phyloP scores from a whole-genome alignment of 768 basidiomycete species.

The Paxillus rubicundulus region DNA sequence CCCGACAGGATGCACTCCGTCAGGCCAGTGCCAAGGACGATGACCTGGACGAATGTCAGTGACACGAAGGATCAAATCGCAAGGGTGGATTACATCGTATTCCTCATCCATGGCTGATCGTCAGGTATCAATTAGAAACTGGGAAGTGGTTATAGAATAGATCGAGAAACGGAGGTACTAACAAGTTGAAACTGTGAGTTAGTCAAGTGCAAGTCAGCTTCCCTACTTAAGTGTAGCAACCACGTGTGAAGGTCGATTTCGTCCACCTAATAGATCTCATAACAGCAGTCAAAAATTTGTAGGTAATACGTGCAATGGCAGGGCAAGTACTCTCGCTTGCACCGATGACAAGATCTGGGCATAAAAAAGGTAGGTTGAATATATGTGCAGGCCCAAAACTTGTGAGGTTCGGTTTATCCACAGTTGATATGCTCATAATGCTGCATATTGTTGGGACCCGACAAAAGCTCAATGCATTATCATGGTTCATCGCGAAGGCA shows the following conservation, averaged over 20 bases:
- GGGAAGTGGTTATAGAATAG: conserved; percentile 10
- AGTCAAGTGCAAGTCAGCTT: conserved; percentile 12
- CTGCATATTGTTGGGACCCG: no score
- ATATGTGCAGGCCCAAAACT: neutral
- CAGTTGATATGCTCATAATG: no score
- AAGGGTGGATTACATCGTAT: conserved; percentile 71
- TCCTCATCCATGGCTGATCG: conserved; percentile 88
- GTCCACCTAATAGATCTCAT: neutral
- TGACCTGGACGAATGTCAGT: conserved; percentile 51
- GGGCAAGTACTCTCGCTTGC: neutral
- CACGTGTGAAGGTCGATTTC: conserved; percentile 21
- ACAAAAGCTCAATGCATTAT: no score
- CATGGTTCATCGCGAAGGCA: no score
- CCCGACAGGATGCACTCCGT: conserved; percentile 99
- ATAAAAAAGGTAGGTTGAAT: conserved; percentile 1
- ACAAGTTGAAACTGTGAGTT: conserved; percentile 10
- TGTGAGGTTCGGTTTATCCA: neutral
- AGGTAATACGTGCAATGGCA: neutral
- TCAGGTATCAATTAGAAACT: conserved; percentile 10
- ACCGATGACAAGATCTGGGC: neutral
- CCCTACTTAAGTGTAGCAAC: conserved; percentile 27
- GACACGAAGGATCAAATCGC: conserved; percentile 16
- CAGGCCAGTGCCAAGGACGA: conserved; percentile 93
- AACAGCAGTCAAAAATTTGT: neutral
- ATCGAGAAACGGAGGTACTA: neutral